Percentiles rank a stretch among this genome's conserved stretches.
phyloP scores from a whole-genome alignment of 192 early-diverging fungal genomes.

The Helicostylum pulchrum region DNA sequence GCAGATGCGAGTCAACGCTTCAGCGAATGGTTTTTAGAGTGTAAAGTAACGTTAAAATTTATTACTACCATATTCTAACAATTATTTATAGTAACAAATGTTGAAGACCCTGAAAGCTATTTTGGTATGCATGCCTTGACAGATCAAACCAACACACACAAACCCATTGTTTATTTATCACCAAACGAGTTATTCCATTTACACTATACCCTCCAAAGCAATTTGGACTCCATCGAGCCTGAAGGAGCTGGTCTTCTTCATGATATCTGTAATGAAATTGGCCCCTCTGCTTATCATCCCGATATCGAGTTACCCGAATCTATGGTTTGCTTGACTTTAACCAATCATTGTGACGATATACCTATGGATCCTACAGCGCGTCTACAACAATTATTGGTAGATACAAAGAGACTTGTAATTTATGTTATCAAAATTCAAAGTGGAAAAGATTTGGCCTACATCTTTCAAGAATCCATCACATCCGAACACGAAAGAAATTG shows the following conservation, averaged over 20 bases:
- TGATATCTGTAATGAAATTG: slow-evolving; percentile 70
- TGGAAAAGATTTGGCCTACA: slow-evolving; percentile 79
- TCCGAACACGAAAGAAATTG: slow-evolving; percentile 72
- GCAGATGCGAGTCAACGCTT: slow-evolving; percentile 73
- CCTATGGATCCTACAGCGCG: slow-evolving; percentile 37
- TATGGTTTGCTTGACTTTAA: slow-evolving; percentile 65
- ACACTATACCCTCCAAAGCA: slow-evolving; percentile 78
- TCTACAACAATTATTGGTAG: slow-evolving; percentile 70
- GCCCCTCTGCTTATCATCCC: slow-evolving; percentile 42
- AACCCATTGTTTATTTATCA: slow-evolving; percentile 86
- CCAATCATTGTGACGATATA: slow-evolving; percentile 65
- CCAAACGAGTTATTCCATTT: slow-evolving; percentile 90
- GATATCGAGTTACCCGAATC: slow-evolving; percentile 38
- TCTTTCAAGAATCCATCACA: slow-evolving; percentile 72
- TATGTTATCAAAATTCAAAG: slow-evolving; percentile 78
- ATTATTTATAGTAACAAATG: slow-evolving; percentile 61
- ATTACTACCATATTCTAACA: background rate
- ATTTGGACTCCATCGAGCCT: slow-evolving; percentile 74
- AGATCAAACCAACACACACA: slow-evolving; percentile 74
- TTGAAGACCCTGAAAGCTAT: slow-evolving; percentile 81
- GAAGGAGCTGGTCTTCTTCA: slow-evolving; percentile 62
- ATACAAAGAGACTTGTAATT: slow-evolving; percentile 87
- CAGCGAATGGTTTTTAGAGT: slow-evolving; percentile 74
- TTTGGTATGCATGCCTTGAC: slow-evolving; percentile 89
- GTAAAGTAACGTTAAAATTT: slow-evolving; percentile 6